A percentile compares a stretch with the other conserved stretches of the same genome.
These are phyloP conservation scores for Penstemon davidsonii DNA, from an alignment of 257 asterid species.

Conservation along the genomic window DNA sequence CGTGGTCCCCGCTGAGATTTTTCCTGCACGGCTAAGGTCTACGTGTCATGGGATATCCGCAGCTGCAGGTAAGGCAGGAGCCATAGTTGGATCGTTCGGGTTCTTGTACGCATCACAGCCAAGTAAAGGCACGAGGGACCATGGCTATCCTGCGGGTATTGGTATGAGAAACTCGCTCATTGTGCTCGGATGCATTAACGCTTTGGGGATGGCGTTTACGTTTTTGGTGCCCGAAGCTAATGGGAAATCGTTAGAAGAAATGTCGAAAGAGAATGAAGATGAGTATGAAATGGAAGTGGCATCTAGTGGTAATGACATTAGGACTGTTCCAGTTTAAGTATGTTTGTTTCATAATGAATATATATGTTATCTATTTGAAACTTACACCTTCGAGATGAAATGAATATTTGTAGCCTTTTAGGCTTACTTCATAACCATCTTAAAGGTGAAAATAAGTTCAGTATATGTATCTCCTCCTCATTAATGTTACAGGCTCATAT, in stretches of 20 bases:
- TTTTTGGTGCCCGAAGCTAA: slow-evolving; percentile 40
- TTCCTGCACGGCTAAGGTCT: slow-evolving; percentile 48
- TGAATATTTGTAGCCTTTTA: too few species aligned
- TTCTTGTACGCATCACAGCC: slow-evolving; percentile 42
- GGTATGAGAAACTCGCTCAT: slow-evolving; percentile 38
- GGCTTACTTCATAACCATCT: too few species aligned
- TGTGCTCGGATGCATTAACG: slow-evolving; percentile 34
- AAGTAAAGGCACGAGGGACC: slow-evolving; percentile 22
- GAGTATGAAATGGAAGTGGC: slow-evolving; percentile 14
- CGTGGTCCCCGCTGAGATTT: slow-evolving; percentile 47
- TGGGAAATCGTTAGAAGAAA: slow-evolving; percentile 45
- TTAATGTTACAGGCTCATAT: too few species aligned
- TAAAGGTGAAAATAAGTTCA: too few species aligned
- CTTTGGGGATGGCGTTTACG: slow-evolving; percentile 31
- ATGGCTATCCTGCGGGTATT: slow-evolving; percentile 40
- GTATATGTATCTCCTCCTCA: too few species aligned
- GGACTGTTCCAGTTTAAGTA: too few species aligned
- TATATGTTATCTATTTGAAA: too few species aligned
- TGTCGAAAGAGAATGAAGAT: slow-evolving; percentile 35
- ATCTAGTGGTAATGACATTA: not conserved
- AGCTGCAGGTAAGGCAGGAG: slow-evolving; percentile 49
- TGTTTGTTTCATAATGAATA: too few species aligned
- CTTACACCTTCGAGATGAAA: too few species aligned
- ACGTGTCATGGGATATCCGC: slow-evolving; percentile 53
- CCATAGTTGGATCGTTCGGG: slow-evolving; percentile 43